Evolutionary conservation across 73 alveolate genomes (phyloP).

Genomic region (Paraurostyla sp.): DNA sequence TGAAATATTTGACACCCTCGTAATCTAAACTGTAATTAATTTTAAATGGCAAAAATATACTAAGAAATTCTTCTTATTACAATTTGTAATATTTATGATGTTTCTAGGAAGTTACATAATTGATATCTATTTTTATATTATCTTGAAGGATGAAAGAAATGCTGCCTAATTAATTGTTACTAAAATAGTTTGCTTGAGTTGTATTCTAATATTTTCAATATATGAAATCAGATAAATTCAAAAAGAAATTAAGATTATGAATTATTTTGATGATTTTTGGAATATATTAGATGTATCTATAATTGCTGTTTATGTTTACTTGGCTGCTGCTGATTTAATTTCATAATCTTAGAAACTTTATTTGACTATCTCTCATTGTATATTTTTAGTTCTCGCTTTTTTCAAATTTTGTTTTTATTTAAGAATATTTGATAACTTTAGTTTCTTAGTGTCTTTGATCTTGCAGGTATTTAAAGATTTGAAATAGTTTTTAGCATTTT

Average conservation of each 20-base stretch:
- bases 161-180: neutral
- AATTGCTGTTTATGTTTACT: neutral
- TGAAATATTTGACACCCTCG: neutral
- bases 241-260: neutral
- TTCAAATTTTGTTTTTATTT: too few relatives aligned
- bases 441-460: too few relatives aligned
- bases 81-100: neutral
- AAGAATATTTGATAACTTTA: too few relatives aligned
- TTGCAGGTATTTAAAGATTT: slow-evolving; percentile 18
- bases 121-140: neutral
- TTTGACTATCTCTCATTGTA: too few relatives aligned
- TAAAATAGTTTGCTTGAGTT: neutral
- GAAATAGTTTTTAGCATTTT: neutral
- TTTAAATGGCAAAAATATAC: slow-evolving; percentile 49
- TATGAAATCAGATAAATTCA: neutral
- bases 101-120: neutral
- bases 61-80: neutral
- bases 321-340: neutral
- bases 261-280: neutral
- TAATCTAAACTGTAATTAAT: slow-evolving; percentile 13
- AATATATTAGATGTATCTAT: neutral
- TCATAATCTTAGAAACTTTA: too few relatives aligned
- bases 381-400: too few relatives aligned
- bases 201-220: neutral
- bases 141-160: neutral